Conservation (phyloP, 768 basidiomycete genomes). For the Boletus reticuloceps region DNA sequence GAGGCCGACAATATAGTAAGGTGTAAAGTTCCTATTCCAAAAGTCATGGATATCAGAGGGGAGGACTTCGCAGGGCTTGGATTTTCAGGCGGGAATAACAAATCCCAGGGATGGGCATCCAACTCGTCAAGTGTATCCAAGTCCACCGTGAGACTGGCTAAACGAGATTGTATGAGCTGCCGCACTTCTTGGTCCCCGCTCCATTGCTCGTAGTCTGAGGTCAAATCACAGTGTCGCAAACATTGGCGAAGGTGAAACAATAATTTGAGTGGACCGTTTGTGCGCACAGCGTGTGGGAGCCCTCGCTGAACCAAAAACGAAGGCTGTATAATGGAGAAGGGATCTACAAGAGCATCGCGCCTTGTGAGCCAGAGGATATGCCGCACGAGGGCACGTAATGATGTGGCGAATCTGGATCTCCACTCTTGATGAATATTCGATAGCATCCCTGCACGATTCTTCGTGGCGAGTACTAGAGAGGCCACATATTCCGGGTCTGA, state of each 20-base stretch:
- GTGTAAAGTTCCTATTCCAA: conserved; percentile 16
- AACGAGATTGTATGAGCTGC: conserved; percentile 37
- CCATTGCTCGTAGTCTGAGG: conserved; percentile 3
- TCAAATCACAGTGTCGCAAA: conserved; percentile 47
- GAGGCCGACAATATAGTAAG: conserved; percentile 21
- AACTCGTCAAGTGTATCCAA: conserved; percentile 38
- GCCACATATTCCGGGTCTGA: conserved; percentile 29
- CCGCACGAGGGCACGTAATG: conserved; percentile 41
- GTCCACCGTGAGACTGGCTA: conserved; percentile 40
- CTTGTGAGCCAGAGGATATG: conserved; percentile 52
- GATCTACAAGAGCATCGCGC: conserved; percentile 57
- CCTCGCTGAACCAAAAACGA: conserved; percentile 82
- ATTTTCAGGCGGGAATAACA: conserved; percentile 18
- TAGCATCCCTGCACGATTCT: conserved; percentile 12
- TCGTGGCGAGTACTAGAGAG: conserved; percentile 12
- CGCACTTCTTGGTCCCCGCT: conserved; percentile 32
- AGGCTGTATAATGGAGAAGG: conserved; percentile 79
- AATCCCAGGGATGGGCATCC: conserved; percentile 19
- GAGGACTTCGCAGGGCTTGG: conserved; percentile 5
- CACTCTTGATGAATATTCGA: conserved; percentile 27
- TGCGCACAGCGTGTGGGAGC: conserved; percentile 61
- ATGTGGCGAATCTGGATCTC: conserved; percentile 27
- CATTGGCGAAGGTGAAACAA: conserved; percentile 66
- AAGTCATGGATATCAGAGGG: conserved; percentile 9
- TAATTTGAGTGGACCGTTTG: conserved; percentile 70